Percentiles rank a stretch among this genome's conserved stretches.
Conservation (phyloP, 148 eudicot species). For the Chenopodium quinoa region DNA sequence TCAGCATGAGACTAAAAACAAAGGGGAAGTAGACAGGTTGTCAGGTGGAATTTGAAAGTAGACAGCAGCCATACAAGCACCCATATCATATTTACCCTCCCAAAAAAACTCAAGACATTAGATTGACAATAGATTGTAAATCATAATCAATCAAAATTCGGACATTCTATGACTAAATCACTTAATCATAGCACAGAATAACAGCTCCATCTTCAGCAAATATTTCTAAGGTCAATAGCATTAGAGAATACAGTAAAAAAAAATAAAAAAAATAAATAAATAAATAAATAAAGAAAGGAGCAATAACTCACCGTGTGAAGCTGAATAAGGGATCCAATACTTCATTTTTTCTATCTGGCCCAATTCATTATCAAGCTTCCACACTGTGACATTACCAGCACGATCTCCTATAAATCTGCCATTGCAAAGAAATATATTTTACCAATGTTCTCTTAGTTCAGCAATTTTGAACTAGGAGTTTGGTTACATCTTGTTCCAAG, state of each 20-base stretch:
- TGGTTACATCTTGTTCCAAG: not conserved
- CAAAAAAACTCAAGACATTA: not conserved
- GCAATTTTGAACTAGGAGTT: not conserved
- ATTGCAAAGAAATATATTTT: not conserved
- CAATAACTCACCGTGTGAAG: constrained; percentile 61
- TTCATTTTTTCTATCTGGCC: constrained; percentile 54
- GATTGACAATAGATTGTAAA: not conserved
- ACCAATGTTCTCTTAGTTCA: not conserved
- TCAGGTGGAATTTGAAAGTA: not conserved
- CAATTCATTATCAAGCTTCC: constrained; percentile 55
- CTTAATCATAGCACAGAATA: not conserved
- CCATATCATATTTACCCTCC: not conserved
- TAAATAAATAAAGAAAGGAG: no score
- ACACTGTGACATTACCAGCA: constrained; percentile 65
- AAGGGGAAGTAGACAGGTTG: no score
- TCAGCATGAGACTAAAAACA: no score
- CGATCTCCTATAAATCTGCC: constrained; percentile 80
- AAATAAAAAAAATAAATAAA: no score
- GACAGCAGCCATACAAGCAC: not conserved
- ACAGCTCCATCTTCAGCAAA: not conserved
- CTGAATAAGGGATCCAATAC: constrained; percentile 72
- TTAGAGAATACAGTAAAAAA: no score
- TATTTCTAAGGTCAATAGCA: not conserved
- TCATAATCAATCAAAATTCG: not conserved
- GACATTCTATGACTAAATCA: not conserved